These are phyloP conservation scores for Penicillium sp. DNA, from an alignment of 2,329 filamentous ascomycete genomes.

Conservation along the genomic window DNA sequence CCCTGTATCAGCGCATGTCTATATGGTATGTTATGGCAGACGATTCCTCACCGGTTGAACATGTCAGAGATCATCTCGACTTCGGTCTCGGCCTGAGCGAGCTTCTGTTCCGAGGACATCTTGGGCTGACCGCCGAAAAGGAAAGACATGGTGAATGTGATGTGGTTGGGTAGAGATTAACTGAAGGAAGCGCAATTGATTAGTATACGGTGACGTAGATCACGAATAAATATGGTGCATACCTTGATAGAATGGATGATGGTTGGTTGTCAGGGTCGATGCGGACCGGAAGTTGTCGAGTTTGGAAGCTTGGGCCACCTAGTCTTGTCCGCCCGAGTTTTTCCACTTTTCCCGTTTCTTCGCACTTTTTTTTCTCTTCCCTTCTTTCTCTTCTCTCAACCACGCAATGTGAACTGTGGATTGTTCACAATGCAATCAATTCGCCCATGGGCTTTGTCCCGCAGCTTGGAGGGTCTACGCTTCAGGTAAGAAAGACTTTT, in stretches of 20 bases:
- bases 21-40: not conserved
- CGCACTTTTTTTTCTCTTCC: constrained; percentile 5
- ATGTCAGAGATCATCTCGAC: constrained; percentile 97
- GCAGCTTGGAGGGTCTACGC: constrained; percentile 28
- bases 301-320: constrained; percentile 32
- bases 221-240: not conserved
- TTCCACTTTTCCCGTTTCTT: constrained; percentile 10
- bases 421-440: constrained; percentile 40
- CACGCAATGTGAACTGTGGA: constrained; percentile 25
- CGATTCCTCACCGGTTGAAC: constrained; percentile 78
- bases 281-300: constrained; percentile 11
- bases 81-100: constrained; percentile 92
- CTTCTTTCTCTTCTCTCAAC: constrained; percentile 13
- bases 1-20: not conserved
- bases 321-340: constrained; percentile 19
- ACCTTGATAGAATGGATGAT: constrained; percentile 4
- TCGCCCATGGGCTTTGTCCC: constrained; percentile 36
- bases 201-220: not conserved
- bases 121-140: constrained; percentile 73
- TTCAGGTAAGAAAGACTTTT: constrained; percentile 35
- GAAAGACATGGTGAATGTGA: constrained; percentile 63
- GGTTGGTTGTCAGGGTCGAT: constrained; percentile 10
- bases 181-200: not conserved
- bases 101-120: constrained; percentile 94
- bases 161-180: constrained; percentile 11